Conservation (phyloP, 164 flowering plant genomes). For the Malania oleifera region DNA sequence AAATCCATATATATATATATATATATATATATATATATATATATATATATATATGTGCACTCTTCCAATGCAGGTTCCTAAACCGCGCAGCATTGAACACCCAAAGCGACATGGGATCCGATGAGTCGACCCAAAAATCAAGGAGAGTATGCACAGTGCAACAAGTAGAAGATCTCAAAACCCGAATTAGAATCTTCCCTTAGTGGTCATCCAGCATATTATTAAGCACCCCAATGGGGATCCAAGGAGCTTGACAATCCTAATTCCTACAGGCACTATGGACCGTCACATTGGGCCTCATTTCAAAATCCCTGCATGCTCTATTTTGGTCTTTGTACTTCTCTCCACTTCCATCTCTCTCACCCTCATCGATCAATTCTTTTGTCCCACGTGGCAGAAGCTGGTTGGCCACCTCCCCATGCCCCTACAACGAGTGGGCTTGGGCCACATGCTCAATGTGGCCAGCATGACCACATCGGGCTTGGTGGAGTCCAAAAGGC, state of each 20-base stretch:
- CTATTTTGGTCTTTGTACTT: constrained; percentile 9
- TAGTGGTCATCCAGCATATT: constrained; percentile 23
- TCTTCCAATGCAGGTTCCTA: constrained; percentile 15
- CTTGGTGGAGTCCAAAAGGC: constrained; percentile 20
- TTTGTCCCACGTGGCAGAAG: constrained; percentile 19
- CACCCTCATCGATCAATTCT: constrained; percentile 17
- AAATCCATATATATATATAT: too few species aligned
- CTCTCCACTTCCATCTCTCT: constrained; percentile 15
- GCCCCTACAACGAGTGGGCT: constrained; percentile 28
- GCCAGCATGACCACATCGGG: constrained; percentile 19
- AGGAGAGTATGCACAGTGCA: constrained; percentile 29
- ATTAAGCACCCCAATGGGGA: constrained; percentile 13
- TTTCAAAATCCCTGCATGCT: constrained; percentile 27
- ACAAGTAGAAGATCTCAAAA: constrained; percentile 36
- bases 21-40: too few species aligned
- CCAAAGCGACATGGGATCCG: constrained; percentile 9
- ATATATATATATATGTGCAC: too few species aligned
- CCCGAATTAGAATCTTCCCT: constrained; percentile 23
- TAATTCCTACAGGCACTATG: constrained; percentile 34
- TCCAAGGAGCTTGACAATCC: constrained; percentile 16
- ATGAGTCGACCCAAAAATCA: constrained; percentile 15
- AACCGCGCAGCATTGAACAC: constrained; percentile 21
- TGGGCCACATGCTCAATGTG: constrained; percentile 23
- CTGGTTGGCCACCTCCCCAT: neutral
- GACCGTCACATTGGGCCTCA: constrained; percentile 26